These are phyloP conservation scores for Penicillium sp. DNA, from an alignment of 2,329 filamentous ascomycete genomes.

Conservation along the genomic window DNA sequence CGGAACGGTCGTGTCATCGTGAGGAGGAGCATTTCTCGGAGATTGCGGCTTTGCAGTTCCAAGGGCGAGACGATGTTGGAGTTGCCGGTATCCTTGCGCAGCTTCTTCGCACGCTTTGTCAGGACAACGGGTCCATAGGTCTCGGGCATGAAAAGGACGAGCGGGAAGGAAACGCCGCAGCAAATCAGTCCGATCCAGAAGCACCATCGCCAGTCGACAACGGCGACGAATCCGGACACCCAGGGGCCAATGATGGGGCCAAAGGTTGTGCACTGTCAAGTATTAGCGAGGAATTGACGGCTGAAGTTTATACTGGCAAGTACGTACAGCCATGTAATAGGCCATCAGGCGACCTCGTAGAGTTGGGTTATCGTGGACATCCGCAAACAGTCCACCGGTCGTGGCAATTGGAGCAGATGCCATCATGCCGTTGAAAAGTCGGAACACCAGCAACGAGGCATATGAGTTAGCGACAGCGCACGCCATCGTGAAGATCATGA, in stretches of 20 bases:
- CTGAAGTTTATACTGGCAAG: background rate
- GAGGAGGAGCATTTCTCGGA: conserved; percentile 50
- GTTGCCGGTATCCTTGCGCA: conserved; percentile 59
- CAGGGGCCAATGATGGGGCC: conserved; percentile 46
- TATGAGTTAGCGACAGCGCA: conserved; percentile 47
- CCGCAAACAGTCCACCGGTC: conserved; percentile 48
- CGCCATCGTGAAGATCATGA: conserved; percentile 44
- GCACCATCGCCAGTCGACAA: conserved; percentile 47
- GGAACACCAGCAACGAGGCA: conserved; percentile 43
- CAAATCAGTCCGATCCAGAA: conserved; percentile 67
- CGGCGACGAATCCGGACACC: conserved; percentile 47
- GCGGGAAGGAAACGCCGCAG: conserved; percentile 50
- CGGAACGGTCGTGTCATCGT: conserved; percentile 69
- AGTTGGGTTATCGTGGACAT: conserved; percentile 48
- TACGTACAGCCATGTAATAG: conserved; percentile 43
- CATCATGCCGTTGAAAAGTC: conserved; percentile 46
- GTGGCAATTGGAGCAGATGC: conserved; percentile 47
- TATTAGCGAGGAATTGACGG: conserved; percentile 2
- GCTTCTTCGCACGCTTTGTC: conserved; percentile 54
- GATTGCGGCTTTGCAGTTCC: conserved; percentile 59
- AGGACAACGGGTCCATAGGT: conserved; percentile 62
- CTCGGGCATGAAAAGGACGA: conserved; percentile 63
- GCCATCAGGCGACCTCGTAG: conserved; percentile 43
- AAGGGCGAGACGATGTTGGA: conserved; percentile 57
- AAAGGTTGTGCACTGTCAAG: conserved; percentile 33